These are phyloP conservation scores for Aspergillus transmontanensis DNA, from an alignment of 2,329 filamentous ascomycete genomes.

Conservation along the genomic window DNA sequence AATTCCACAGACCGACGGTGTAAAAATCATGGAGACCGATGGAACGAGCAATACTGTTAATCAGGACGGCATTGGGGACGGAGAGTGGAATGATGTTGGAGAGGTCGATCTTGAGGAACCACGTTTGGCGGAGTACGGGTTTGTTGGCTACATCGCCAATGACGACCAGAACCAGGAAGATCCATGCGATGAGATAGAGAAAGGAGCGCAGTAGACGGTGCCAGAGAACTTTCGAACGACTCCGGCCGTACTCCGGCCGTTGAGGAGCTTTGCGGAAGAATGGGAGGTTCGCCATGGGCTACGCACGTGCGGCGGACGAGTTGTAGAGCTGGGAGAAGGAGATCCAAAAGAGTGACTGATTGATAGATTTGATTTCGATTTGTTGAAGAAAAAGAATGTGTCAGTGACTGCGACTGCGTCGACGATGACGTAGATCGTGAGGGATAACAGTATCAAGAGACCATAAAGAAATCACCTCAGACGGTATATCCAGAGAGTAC, in stretches of 20 bases:
- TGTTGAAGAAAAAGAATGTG: background rate
- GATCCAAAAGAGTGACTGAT: too few relatives aligned
- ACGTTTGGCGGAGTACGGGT: conserved; percentile 67
- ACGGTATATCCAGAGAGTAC: too few relatives aligned
- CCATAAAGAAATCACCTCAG: background rate
- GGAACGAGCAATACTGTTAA: conserved; percentile 84
- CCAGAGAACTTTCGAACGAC: conserved; percentile 45
- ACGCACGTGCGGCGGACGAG: background rate
- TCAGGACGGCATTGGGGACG: conserved; percentile 70
- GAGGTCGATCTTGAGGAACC: conserved; percentile 83
- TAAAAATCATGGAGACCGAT: conserved; percentile 94
- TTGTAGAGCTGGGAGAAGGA: too few relatives aligned
- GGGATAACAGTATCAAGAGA: background rate
- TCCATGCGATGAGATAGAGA: conserved; percentile 71
- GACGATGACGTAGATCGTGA: background rate
- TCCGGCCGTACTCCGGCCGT: conserved; percentile 32
- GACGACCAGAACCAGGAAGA: conserved; percentile 80
- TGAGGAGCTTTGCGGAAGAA: conserved; percentile 28
- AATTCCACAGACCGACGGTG: conserved; percentile 87
- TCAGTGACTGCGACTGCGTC: background rate
- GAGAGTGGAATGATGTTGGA: conserved; percentile 76
- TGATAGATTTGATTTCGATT: background rate
- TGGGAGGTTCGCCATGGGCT: conserved; percentile 30
- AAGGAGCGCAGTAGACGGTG: conserved; percentile 67
- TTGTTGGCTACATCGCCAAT: conserved; percentile 72